A percentile compares a stretch with the other conserved stretches of the same genome.
Evolutionary conservation across 768 basidiomycete species (phyloP).

Genomic region (Termitomyces sp.): DNA sequence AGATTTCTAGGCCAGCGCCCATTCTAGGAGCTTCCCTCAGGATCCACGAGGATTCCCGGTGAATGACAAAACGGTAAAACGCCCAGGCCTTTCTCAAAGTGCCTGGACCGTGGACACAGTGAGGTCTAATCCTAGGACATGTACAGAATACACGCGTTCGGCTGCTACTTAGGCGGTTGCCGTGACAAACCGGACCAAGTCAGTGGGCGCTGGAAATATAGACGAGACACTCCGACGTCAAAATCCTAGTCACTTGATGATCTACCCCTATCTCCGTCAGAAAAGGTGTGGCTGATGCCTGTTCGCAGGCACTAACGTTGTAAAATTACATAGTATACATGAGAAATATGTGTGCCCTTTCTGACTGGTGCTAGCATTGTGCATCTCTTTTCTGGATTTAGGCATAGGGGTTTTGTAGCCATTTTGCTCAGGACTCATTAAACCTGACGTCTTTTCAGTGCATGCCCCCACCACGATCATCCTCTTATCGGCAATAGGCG

Average conservation of each 20-base stretch:
- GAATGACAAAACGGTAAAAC: not conserved
- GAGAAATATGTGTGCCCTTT: not conserved
- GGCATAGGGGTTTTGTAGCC: not conserved
- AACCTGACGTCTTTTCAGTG: not conserved
- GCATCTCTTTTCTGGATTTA: not conserved
- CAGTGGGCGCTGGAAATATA: not conserved
- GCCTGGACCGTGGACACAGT: not conserved
- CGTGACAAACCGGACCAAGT: not conserved
- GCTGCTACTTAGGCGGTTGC: not conserved
- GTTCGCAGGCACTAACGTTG: not conserved
- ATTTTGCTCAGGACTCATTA: not conserved
- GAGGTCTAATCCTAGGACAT: constrained; percentile 41
- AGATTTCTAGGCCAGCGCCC: not conserved
- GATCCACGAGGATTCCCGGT: not conserved
- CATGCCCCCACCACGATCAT: no score
- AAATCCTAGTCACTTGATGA: not conserved
- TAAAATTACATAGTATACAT: not conserved
- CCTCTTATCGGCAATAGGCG: no score
- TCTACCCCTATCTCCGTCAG: not conserved
- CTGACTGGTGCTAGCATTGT: not conserved
- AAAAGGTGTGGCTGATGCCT: not conserved
- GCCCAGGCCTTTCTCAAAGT: not conserved
- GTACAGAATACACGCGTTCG: not conserved
- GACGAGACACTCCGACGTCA: not conserved
- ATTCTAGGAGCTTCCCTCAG: not conserved